These are phyloP conservation scores for Neurospora pannonica DNA, from an alignment of 495 filamentous ascomycete species.

Conservation along the genomic window DNA sequence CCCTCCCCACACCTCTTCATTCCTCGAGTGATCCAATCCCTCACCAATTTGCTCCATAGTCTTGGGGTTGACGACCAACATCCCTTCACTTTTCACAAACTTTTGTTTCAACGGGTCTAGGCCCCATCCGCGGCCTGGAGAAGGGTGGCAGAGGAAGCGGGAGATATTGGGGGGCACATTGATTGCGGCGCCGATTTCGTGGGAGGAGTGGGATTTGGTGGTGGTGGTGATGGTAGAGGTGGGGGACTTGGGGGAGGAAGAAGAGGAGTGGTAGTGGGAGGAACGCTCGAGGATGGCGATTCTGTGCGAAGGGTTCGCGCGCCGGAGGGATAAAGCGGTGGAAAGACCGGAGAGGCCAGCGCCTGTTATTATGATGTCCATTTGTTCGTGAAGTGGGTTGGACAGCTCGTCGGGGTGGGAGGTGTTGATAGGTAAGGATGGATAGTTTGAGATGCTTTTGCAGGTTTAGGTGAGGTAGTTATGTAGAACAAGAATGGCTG, in stretches of 20 bases:
- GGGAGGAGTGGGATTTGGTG: neutral
- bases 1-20: neutral
- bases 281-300: constrained; percentile 48
- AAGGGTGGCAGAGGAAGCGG: constrained; percentile 25
- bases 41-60: constrained; percentile 6
- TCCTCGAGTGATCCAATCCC: constrained; percentile 3
- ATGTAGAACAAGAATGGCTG: neutral
- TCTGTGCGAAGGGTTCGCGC: constrained; percentile 34
- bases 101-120: constrained; percentile 14
- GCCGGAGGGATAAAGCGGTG: constrained; percentile 45
- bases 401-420: too few relatives aligned
- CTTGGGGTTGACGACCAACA: constrained; percentile 2
- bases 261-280: constrained; percentile 23
- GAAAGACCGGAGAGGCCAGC: constrained; percentile 50
- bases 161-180: constrained; percentile 46
- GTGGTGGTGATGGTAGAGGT: neutral
- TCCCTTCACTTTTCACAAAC: constrained; percentile 2
- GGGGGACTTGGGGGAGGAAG: neutral
- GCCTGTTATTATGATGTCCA: constrained; percentile 42
- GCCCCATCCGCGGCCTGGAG: constrained; percentile 17
- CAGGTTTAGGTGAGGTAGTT: too few relatives aligned
- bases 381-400: neutral
- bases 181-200: constrained; percentile 49
- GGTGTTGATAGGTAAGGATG: neutral
- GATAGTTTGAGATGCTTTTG: neutral